phyloP scores from a whole-genome alignment of 2,329 filamentous ascomycete species.

The Penicillium sp. region DNA sequence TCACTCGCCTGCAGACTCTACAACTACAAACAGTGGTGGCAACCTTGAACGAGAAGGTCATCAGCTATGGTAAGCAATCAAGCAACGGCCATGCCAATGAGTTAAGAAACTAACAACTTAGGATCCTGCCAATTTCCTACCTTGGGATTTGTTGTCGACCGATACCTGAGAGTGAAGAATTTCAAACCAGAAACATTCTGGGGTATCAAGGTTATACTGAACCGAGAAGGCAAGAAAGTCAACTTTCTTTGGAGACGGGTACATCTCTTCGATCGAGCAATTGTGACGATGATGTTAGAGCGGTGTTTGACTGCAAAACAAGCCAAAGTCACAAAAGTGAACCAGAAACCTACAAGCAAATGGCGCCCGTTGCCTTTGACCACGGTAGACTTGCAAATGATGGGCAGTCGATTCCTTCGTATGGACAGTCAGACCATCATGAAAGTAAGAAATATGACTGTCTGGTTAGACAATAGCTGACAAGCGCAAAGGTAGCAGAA shows the following conservation, averaged over 20 bases:
- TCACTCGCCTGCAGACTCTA: slow-evolving; percentile 81
- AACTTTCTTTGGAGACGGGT: slow-evolving; percentile 79
- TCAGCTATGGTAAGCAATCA: slow-evolving; percentile 69
- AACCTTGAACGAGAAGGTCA: slow-evolving; percentile 59
- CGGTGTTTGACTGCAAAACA: slow-evolving; percentile 71
- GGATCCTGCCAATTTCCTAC: slow-evolving; percentile 96
- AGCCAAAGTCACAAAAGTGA: slow-evolving; percentile 77
- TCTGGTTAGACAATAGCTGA: slow-evolving; percentile 1
- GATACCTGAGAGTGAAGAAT: slow-evolving; percentile 89
- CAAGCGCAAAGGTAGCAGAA: slow-evolving; percentile 59
- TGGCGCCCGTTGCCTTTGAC: slow-evolving; percentile 92
- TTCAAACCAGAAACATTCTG: slow-evolving; percentile 92
- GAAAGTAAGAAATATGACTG: slow-evolving; percentile 49
- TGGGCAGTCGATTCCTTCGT: slow-evolving; percentile 80
- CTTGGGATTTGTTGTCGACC: slow-evolving; percentile 91
- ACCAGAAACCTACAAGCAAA: slow-evolving; percentile 87
- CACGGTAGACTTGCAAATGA: slow-evolving; percentile 94
- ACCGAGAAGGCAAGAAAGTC: slow-evolving; percentile 71
- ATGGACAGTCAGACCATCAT: slow-evolving; percentile 91
- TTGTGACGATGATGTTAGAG: slow-evolving; percentile 78
- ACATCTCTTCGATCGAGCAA: slow-evolving; percentile 82
- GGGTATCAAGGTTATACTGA: slow-evolving; percentile 80
- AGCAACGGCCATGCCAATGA: not conserved
- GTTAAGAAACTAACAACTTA: slow-evolving; percentile 30
- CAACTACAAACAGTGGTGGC: slow-evolving; percentile 70